phyloP scores from a whole-genome alignment of 2,329 filamentous ascomycete genomes.

The Colletotrichum coccodes region DNA sequence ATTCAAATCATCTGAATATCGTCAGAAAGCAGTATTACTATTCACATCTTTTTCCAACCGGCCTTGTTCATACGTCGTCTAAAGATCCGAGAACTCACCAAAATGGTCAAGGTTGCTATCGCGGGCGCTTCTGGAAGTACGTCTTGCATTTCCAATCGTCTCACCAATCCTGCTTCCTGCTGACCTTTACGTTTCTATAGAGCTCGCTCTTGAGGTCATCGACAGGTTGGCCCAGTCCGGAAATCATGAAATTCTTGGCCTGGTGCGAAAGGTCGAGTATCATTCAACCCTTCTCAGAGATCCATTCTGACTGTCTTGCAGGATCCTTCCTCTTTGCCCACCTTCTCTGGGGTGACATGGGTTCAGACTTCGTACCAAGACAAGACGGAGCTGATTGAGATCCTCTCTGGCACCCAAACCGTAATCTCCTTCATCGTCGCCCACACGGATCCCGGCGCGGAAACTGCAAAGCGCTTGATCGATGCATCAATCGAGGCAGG shows the following conservation, averaged over 20 bases:
- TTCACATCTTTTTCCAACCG: background rate
- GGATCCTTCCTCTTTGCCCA: constrained; percentile 32
- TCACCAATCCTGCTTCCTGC: background rate
- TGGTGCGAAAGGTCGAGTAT: constrained; percentile 38
- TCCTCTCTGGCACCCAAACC: constrained; percentile 58
- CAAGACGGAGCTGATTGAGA: constrained; percentile 45
- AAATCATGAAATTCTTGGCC: constrained; percentile 38
- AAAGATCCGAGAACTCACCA: background rate
- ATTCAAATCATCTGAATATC: background rate
- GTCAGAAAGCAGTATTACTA: background rate
- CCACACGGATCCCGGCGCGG: constrained; percentile 43
- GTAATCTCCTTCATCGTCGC: constrained; percentile 61
- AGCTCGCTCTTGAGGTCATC: constrained; percentile 35
- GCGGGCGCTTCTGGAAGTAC: constrained; percentile 29
- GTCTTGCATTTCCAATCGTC: background rate
- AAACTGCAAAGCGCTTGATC: constrained; percentile 65
- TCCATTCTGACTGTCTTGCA: background rate
- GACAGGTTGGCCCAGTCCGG: constrained; percentile 30
- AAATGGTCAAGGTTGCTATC: constrained; percentile 31
- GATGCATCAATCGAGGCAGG: constrained; percentile 68
- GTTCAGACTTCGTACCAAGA: constrained; percentile 55
- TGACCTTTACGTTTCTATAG: constrained; percentile 4
- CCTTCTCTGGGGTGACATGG: constrained; percentile 47
- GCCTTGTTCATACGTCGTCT: accelerated
- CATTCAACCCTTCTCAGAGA: accelerated